phyloP scores from a whole-genome alignment of 352 stramenopile genomes.

The Globisporangium mamillatum region DNA sequence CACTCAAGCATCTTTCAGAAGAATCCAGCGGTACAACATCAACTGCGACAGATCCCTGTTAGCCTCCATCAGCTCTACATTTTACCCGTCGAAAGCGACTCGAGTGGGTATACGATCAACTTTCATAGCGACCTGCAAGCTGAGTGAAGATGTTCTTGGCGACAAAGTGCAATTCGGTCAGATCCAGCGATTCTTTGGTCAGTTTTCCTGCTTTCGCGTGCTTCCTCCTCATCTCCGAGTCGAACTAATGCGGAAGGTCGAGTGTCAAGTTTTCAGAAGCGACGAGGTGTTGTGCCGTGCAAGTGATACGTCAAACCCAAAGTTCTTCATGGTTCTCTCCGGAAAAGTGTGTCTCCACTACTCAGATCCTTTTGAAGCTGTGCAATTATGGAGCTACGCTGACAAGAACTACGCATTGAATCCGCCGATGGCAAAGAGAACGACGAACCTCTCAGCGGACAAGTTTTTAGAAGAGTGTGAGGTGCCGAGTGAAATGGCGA shows the following conservation, averaged over 20 bases:
- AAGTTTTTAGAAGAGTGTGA: neutral
- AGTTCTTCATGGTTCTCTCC: conserved; percentile 40
- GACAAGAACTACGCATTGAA: conserved; percentile 11
- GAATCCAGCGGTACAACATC: conserved; percentile 36
- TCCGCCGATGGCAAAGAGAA: conserved; percentile 2
- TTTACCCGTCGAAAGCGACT: conserved; percentile 9
- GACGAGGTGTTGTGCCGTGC: conserved; percentile 29
- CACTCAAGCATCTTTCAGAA: conserved; percentile 37
- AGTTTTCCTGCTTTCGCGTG: conserved; percentile 40
- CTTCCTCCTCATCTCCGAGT: conserved; percentile 27
- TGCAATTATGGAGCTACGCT: conserved; percentile 9
- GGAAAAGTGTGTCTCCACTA: conserved; percentile 37
- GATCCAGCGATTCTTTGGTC: conserved; percentile 29
- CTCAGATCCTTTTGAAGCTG: conserved; percentile 17
- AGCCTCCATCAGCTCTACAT: conserved; percentile 19
- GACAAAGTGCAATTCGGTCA: neutral
- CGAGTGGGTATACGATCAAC: conserved; percentile 13
- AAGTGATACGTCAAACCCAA: conserved; percentile 14
- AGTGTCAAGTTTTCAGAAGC: conserved; percentile 25
- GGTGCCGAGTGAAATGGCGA: conserved; percentile 2
- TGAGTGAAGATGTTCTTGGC: conserved; percentile 1
- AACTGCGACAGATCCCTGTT: conserved; percentile 24
- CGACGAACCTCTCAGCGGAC: neutral
- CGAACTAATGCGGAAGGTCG: conserved; percentile 30
- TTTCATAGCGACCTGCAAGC: conserved; percentile 8